Evolutionary conservation across 371 early-diverging fungal species (phyloP).

Genomic region (Phascolomyces articulosus): DNA sequence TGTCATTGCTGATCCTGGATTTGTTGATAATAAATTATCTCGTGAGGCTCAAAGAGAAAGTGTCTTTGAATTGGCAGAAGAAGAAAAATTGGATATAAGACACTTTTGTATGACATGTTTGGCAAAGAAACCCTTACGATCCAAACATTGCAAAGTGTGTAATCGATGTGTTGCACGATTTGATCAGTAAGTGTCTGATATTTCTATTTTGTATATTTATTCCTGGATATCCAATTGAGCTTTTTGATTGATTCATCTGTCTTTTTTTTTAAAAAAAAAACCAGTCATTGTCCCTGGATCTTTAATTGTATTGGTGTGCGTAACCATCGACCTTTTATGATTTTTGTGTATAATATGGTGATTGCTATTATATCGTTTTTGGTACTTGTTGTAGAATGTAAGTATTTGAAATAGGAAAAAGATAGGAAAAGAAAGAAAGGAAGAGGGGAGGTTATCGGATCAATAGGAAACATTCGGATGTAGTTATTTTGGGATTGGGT

Average conservation of each 20-base stretch:
- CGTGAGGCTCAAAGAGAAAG: slow-evolving; percentile 48
- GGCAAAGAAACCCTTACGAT: slow-evolving; percentile 87
- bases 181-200: slow-evolving; percentile 81
- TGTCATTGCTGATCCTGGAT: slow-evolving; percentile 84
- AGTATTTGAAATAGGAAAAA: slow-evolving; percentile 22
- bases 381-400: slow-evolving; percentile 69
- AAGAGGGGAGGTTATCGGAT: no score
- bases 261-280: background rate
- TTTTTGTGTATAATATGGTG: slow-evolving; percentile 71
- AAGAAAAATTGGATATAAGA: slow-evolving; percentile 70
- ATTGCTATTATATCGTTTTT: slow-evolving; percentile 61
- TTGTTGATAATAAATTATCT: slow-evolving; percentile 54
- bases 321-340: slow-evolving; percentile 87
- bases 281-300: slow-evolving; percentile 97
- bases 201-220: background rate
- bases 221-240: background rate
- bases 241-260: no score
- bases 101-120: slow-evolving; percentile 87
- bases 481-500: no score
- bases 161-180: slow-evolving; percentile 97
- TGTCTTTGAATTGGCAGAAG: slow-evolving; percentile 71
- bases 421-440: background rate
- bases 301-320: slow-evolving; percentile 84
- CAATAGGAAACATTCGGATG: no score
- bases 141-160: slow-evolving; percentile 98